phyloP scores from a whole-genome alignment of 352 stramenopile genomes.

The Pythium plurisporium region DNA sequence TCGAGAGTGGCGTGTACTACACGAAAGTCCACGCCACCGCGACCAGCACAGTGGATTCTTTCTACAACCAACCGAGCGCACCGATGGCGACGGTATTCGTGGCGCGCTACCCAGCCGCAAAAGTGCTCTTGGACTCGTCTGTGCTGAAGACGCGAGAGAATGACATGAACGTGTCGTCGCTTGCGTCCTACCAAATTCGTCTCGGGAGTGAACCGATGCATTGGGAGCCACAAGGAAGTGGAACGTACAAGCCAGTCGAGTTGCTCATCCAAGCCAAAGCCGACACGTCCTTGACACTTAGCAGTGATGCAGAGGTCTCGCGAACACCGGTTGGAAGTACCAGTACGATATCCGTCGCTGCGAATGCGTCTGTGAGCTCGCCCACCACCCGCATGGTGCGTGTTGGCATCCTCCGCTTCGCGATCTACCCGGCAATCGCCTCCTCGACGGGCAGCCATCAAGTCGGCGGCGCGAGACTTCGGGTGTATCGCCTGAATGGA shows the following conservation, averaged over 20 bases:
- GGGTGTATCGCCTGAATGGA: slow-evolving; percentile 49
- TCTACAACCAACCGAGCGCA: slow-evolving; percentile 32
- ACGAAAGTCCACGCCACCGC: slow-evolving; percentile 21
- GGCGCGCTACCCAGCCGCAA: slow-evolving; percentile 33
- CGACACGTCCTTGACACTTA: slow-evolving; percentile 46
- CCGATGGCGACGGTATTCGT: slow-evolving; percentile 32
- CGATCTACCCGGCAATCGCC: slow-evolving; percentile 27
- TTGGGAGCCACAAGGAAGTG: slow-evolving; percentile 37
- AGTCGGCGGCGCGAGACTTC: slow-evolving; percentile 45
- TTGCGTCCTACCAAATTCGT: slow-evolving; percentile 30
- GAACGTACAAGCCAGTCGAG: slow-evolving; percentile 35
- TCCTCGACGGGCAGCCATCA: slow-evolving; percentile 38
- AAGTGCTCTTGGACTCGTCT: slow-evolving; percentile 38
- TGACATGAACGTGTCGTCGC: slow-evolving; percentile 7
- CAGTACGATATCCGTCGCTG: slow-evolving; percentile 27
- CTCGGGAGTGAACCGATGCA: slow-evolving; percentile 58
- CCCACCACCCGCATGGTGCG: slow-evolving; percentile 17
- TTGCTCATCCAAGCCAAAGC: slow-evolving; percentile 28
- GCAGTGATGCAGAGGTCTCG: slow-evolving; percentile 8
- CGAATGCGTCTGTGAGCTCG: slow-evolving; percentile 52
- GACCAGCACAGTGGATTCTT: slow-evolving; percentile 28
- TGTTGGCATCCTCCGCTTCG: slow-evolving; percentile 41
- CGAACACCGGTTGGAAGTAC: slow-evolving; percentile 8
- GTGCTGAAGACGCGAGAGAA: slow-evolving; percentile 33
- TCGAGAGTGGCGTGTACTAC: slow-evolving; percentile 21